phyloP scores from a whole-genome alignment of 1,284 basidiomycete genomes.

The Cerrena zonata region DNA sequence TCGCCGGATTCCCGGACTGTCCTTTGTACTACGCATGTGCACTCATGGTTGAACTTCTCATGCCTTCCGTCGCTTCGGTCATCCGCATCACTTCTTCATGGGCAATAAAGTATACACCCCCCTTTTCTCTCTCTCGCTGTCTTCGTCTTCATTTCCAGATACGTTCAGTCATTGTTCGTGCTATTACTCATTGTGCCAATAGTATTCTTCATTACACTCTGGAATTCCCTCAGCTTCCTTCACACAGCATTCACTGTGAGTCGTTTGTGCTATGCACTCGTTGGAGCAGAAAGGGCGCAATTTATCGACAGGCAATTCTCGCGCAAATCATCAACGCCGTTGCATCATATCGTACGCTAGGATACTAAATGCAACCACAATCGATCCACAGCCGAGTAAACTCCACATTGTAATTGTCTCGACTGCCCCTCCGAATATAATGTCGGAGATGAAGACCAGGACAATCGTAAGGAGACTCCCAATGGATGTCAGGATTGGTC shows the following conservation, averaged over 20 bases:
- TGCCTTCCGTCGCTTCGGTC: constrained; percentile 13
- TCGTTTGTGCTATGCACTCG: too few relatives aligned
- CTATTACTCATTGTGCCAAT: constrained; percentile 22
- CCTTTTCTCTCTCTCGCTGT: too few relatives aligned
- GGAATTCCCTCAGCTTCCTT: background rate
- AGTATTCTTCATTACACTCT: constrained; percentile 12
- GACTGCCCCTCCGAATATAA: constrained; percentile 53
- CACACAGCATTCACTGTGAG: background rate
- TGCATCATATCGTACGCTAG: constrained; percentile 63
- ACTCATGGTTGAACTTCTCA: constrained; percentile 18
- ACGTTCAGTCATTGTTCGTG: constrained; percentile 16
- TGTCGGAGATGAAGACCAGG: constrained; percentile 69
- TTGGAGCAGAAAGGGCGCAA: background rate
- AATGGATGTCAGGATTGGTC: constrained; percentile 78
- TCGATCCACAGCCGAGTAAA: constrained; percentile 61
- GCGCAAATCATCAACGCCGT: constrained; percentile 12
- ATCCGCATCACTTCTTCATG: constrained; percentile 16
- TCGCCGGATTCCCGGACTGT: constrained; percentile 22
- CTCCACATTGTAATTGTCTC: constrained; percentile 58
- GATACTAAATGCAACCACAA: constrained; percentile 68
- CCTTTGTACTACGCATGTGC: constrained; percentile 26
- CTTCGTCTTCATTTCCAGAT: constrained; percentile 10
- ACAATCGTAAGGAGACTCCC: constrained; percentile 81
- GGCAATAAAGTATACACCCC: constrained; percentile 13
- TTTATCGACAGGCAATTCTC: background rate